phyloP scores from a whole-genome alignment of 768 basidiomycete genomes.

The Kwoniella europaea region DNA sequence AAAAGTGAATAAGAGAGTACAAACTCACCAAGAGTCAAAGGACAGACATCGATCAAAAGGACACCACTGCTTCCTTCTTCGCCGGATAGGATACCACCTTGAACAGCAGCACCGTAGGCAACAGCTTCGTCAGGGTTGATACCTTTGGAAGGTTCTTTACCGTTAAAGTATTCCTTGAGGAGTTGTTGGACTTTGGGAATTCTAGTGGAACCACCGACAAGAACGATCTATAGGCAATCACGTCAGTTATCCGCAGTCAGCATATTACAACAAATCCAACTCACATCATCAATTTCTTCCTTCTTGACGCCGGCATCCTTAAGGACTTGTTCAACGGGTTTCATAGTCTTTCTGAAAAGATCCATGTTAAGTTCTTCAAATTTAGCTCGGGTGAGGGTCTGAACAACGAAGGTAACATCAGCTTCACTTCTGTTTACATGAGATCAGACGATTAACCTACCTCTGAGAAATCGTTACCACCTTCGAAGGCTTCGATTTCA shows the following conservation, averaged over 20 bases:
- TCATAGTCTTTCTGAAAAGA: conserved; percentile 99
- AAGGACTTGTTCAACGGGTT: conserved; percentile 97
- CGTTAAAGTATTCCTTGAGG: conserved; percentile 97
- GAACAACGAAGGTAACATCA: neutral
- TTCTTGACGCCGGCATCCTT: conserved; percentile 99
- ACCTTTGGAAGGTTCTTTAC: conserved; percentile 98
- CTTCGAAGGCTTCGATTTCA: conserved; percentile 95
- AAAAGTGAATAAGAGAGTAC: neutral
- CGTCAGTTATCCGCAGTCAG: neutral
- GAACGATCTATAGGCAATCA: conserved; percentile 67
- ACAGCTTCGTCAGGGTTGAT: conserved; percentile 99
- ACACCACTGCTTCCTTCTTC: conserved; percentile 86
- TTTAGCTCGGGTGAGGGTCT: conserved; percentile 85
- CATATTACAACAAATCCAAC: conserved; percentile 44
- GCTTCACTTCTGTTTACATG: neutral
- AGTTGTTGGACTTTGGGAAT: conserved; percentile 97
- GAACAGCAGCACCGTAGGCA: conserved; percentile 97
- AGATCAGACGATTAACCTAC: conserved; percentile 19
- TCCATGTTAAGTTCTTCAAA: conserved; percentile 99
- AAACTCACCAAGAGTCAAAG: conserved; percentile 61
- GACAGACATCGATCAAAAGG: conserved; percentile 89
- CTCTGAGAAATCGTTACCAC: conserved; percentile 96
- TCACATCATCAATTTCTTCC: conserved; percentile 88
- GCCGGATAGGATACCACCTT: conserved; percentile 96
- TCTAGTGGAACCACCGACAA: conserved; percentile 98